Conservation (phyloP, 2,329 filamentous ascomycete genomes). For the Neonectria neomacrospora region DNA sequence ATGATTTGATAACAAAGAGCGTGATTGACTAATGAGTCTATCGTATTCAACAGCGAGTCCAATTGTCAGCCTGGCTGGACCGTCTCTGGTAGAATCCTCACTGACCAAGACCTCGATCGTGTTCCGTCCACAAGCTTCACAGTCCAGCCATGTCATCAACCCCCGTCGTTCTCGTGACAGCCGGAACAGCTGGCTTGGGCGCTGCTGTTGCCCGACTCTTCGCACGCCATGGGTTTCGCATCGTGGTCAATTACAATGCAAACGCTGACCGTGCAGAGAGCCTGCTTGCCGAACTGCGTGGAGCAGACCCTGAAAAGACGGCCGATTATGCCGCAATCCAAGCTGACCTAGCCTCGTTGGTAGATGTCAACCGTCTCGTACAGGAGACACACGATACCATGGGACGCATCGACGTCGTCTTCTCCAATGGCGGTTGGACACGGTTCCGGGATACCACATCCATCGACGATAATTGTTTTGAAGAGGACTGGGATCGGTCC, state of each 20-base stretch:
- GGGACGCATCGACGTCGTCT: constrained; percentile 76
- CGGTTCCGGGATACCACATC: constrained; percentile 56
- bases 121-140: not conserved
- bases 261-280: constrained; percentile 68
- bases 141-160: constrained; percentile 1
- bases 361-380: constrained; percentile 69
- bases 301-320: constrained; percentile 49
- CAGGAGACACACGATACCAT: constrained; percentile 67
- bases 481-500: constrained; percentile 69
- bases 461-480: constrained; percentile 63
- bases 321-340: constrained; percentile 58
- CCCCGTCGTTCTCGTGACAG: constrained; percentile 59
- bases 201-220: constrained; percentile 75
- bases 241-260: constrained; percentile 79
- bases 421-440: constrained; percentile 77
- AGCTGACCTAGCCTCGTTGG: constrained; percentile 72
- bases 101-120: not conserved
- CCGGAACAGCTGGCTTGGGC: constrained; percentile 74
- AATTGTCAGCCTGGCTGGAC: not conserved
- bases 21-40: not conserved
- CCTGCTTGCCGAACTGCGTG: constrained; percentile 64
- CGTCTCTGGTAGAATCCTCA: not conserved
- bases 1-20: not conserved
- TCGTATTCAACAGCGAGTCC: not conserved
- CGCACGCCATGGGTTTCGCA: constrained; percentile 72